Evolutionary conservation across 441 rosid genomes (phyloP).

Genomic region (Sinapis alba): DNA sequence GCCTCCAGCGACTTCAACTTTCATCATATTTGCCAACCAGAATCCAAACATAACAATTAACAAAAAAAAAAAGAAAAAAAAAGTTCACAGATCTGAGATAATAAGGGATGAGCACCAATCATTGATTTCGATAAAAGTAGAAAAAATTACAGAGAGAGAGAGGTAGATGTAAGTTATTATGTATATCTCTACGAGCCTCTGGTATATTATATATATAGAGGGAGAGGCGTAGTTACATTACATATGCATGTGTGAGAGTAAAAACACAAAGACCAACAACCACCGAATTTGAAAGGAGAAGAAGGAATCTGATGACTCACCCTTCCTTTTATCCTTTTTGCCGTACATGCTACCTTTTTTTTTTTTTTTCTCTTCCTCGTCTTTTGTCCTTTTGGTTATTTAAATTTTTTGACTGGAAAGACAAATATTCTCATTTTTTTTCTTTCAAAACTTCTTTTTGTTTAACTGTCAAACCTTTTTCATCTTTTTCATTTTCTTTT

Average conservation of each 20-base stretch:
- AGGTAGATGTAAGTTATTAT: conserved; percentile 28
- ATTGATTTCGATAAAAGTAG: conserved; percentile 1
- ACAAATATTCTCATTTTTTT: background rate
- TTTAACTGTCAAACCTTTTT: background rate
- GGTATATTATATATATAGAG: background rate
- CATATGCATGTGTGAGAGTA: conserved; percentile 20
- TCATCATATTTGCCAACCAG: background rate
- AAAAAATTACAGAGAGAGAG: background rate
- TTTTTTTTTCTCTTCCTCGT: conserved; percentile 16
- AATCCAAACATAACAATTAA: background rate
- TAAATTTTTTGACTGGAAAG: background rate
- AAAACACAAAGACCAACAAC: background rate
- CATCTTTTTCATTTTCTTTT: too few species aligned
- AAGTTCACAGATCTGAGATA: conserved; percentile 28
- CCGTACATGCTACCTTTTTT: conserved; percentile 31
- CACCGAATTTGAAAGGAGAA: conserved; percentile 23
- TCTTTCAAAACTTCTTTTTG: background rate
- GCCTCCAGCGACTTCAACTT: conserved; percentile 82
- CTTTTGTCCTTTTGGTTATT: conserved; percentile 30
- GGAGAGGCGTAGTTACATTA: conserved; percentile 4
- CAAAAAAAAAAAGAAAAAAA: background rate
- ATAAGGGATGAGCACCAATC: conserved; percentile 7
- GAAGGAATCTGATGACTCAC: conserved; percentile 34
- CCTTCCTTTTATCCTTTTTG: conserved; percentile 22
- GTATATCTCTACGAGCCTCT: conserved; percentile 3